Percentiles rank a stretch among this genome's conserved stretches.
phyloP scores from a whole-genome alignment of 306 rosid genomes.

The Elaeagnus macrophylla region DNA sequence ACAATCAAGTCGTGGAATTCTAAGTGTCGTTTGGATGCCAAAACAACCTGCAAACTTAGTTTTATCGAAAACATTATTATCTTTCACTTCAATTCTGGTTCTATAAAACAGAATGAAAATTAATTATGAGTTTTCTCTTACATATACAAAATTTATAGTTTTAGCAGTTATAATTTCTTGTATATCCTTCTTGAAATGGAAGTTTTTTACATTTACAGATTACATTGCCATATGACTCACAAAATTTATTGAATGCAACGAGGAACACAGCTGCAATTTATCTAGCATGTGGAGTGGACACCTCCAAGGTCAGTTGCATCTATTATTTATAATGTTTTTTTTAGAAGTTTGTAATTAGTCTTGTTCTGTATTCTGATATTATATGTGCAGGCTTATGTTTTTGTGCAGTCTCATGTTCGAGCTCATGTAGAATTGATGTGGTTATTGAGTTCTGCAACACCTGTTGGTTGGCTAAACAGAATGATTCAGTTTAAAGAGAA shows the following conservation, averaged over 20 bases:
- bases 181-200: not conserved
- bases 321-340: constrained; percentile 9
- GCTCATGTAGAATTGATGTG: constrained; percentile 97
- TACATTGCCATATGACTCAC: constrained; percentile 73
- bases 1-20: too few species aligned
- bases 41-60: too few species aligned
- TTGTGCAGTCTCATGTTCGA: constrained; percentile 94
- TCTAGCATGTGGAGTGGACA: constrained; percentile 91
- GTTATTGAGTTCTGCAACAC: constrained; percentile 78
- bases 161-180: not conserved
- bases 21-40: too few species aligned
- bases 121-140: too few species aligned
- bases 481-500: constrained; percentile 99
- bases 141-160: too few species aligned
- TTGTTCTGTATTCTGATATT: constrained; percentile 11
- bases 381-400: constrained; percentile 72
- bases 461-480: constrained; percentile 86
- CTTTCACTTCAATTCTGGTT: too few species aligned
- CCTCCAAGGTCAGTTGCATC: constrained; percentile 58
- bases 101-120: too few species aligned
- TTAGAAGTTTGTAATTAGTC: constrained; percentile 10
- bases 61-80: too few species aligned
- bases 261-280: constrained; percentile 93
- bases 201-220: constrained; percentile 37
- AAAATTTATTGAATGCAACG: constrained; percentile 59